Evolutionary conservation across 768 basidiomycete species (phyloP).

Genomic region (Sporobolomyces roseus): DNA sequence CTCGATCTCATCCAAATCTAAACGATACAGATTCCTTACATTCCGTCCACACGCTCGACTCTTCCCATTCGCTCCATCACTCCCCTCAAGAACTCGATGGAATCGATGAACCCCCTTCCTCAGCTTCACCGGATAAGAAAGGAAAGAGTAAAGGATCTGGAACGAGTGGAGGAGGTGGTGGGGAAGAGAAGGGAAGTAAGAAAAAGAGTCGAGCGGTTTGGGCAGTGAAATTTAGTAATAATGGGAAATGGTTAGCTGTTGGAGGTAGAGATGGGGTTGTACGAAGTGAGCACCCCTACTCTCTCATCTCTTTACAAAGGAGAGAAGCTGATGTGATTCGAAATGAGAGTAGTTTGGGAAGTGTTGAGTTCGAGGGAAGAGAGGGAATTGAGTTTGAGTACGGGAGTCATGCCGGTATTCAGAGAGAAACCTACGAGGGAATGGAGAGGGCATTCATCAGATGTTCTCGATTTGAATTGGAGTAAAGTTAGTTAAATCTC

Average conservation of each 20-base stretch:
- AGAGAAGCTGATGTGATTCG: not conserved
- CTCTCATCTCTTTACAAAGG: not conserved
- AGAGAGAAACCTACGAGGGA: constrained; percentile 38
- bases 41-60: not conserved
- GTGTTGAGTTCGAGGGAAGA: constrained; percentile 33
- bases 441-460: constrained; percentile 44
- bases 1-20: not conserved
- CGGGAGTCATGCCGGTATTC: constrained; percentile 38
- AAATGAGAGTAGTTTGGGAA: constrained; percentile 38
- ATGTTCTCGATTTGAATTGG: constrained; percentile 46
- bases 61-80: too few relatives aligned
- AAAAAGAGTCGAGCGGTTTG: constrained; percentile 40
- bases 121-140: too few relatives aligned
- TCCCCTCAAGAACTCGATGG: too few relatives aligned
- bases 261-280: constrained; percentile 47
- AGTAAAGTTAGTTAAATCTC: constrained; percentile 41
- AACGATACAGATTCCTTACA: not conserved
- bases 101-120: too few relatives aligned
- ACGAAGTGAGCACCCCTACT: constrained; percentile 14
- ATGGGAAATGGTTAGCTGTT: constrained; percentile 45
- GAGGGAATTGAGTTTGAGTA: not conserved
- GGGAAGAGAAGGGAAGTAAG: constrained; percentile 22
- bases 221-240: constrained; percentile 42
- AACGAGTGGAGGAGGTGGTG: not conserved
- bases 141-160: too few relatives aligned